A percentile compares a stretch with the other conserved stretches of the same genome.
phyloP scores from a whole-genome alignment of 176 grass and related monocot species.

The Calamus simplicifolius region DNA sequence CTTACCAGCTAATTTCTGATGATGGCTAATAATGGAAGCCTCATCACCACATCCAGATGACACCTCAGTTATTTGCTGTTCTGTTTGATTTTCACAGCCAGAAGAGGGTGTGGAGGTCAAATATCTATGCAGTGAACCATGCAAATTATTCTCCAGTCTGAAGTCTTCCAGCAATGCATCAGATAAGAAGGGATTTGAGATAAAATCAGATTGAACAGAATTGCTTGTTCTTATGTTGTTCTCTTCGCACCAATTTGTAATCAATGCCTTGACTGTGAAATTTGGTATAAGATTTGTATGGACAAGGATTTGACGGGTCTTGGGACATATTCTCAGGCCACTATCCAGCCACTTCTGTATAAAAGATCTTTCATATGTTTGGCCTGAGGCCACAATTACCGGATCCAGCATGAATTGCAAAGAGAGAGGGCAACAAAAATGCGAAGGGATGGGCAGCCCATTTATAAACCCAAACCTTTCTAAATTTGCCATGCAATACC shows the following conservation, averaged over 20 bases:
- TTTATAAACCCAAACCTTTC: constrained; percentile 34
- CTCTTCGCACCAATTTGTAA: constrained; percentile 35
- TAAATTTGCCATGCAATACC: constrained; percentile 29
- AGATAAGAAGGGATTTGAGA: constrained; percentile 17
- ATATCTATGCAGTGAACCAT: constrained; percentile 10
- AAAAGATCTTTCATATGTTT: constrained; percentile 43
- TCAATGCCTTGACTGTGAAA: constrained; percentile 42
- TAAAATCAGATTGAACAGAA: constrained; percentile 1
- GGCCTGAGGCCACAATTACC: constrained; percentile 43
- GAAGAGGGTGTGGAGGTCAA: constrained; percentile 14
- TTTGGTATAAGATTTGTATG: constrained; percentile 39
- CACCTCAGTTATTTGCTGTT: constrained; percentile 20
- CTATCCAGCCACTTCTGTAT: constrained; percentile 50
- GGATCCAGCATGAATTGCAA: constrained; percentile 44
- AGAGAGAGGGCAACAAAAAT: constrained; percentile 45
- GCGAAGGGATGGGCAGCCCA: constrained; percentile 27
- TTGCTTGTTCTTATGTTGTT: constrained; percentile 22
- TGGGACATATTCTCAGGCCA: constrained; percentile 37
- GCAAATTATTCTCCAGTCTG: not conserved
- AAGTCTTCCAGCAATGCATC: not conserved
- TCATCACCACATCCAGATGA: constrained; percentile 11
- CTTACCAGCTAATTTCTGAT: not conserved
- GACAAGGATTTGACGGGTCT: constrained; percentile 21
- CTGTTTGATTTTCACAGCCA: constrained; percentile 16
- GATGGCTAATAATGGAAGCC: constrained; percentile 8